A percentile compares a stretch with the other conserved stretches of the same genome.
Conservation (phyloP, 257 asterid species). For the Thymus mandschuricus region DNA sequence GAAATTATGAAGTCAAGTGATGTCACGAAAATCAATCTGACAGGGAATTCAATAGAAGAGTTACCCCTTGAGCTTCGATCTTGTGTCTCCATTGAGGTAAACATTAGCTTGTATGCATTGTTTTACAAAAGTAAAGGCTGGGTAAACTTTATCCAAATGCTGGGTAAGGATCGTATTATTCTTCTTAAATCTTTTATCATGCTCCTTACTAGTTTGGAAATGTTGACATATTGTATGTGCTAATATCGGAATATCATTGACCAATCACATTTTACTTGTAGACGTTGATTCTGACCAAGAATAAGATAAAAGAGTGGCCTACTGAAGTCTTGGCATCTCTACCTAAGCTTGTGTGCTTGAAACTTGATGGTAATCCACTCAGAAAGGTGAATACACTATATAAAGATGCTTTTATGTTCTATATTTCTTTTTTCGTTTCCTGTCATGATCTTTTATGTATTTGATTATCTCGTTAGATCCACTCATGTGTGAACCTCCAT, state of each 20-base stretch:
- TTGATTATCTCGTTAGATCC: constrained; percentile 12
- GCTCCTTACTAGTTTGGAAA: constrained; percentile 5
- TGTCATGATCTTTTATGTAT: constrained; percentile 19
- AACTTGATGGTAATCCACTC: constrained; percentile 85
- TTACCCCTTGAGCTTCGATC: constrained; percentile 79
- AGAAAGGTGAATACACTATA: constrained; percentile 55
- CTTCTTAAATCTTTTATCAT: constrained; percentile 12
- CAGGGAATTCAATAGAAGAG: constrained; percentile 77
- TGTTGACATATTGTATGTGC: constrained; percentile 17
- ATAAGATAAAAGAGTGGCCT: constrained; percentile 94
- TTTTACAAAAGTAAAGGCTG: constrained; percentile 20
- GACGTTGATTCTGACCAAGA: constrained; percentile 82
- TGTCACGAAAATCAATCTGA: constrained; percentile 75
- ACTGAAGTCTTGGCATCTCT: constrained; percentile 64
- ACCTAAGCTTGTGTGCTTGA: constrained; percentile 80
- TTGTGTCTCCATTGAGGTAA: constrained; percentile 83
- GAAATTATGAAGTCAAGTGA: constrained; percentile 76
- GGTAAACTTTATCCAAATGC: constrained; percentile 11
- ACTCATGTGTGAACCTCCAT: constrained; percentile 23
- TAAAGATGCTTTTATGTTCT: not conserved
- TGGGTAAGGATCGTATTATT: not conserved
- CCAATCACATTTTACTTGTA: constrained; percentile 38
- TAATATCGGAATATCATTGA: constrained; percentile 24
- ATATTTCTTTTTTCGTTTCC: not conserved
- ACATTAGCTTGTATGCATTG: constrained; percentile 27